A percentile compares a stretch with the other conserved stretches of the same genome.
These are phyloP conservation scores for Penicillium riverlandense DNA, from an alignment of 495 filamentous ascomycete genomes.

Conservation along the genomic window DNA sequence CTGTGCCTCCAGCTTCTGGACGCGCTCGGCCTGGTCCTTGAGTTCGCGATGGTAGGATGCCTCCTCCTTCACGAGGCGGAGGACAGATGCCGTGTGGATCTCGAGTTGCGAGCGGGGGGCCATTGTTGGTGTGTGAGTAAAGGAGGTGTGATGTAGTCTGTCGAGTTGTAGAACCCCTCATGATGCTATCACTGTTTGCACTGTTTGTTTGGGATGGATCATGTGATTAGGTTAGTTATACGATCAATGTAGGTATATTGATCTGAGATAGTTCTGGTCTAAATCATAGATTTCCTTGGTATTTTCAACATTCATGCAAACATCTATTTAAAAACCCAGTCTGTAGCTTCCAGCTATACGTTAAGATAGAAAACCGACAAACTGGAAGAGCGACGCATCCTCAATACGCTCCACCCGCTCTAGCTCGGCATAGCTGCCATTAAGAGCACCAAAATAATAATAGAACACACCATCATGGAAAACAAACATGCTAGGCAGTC, in stretches of 20 bases:
- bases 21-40: constrained; percentile 58
- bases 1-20: constrained; percentile 52
- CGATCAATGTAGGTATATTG: no score
- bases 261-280: no score
- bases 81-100: constrained; percentile 65
- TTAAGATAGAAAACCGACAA: not conserved
- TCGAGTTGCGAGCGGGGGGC: constrained; percentile 63
- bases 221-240: no score
- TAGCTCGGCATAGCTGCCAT: constrained; percentile 2
- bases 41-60: constrained; percentile 81
- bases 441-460: constrained; percentile 2
- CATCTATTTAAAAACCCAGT: no score
- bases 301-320: no score
- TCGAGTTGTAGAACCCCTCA: constrained; percentile 8
- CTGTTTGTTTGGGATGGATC: constrained; percentile 12
- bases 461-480: constrained; percentile 5
- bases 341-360: no score
- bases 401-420: constrained; percentile 4
- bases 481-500: constrained; percentile 8
- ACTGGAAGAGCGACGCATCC: constrained; percentile 5
- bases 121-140: constrained; percentile 38
- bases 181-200: constrained; percentile 18
- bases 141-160: no score
- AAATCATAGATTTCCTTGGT: not conserved
- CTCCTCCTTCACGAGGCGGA: constrained; percentile 87